phyloP scores from a whole-genome alignment of 2,329 filamentous ascomycete species.

The Cytospora mali region DNA sequence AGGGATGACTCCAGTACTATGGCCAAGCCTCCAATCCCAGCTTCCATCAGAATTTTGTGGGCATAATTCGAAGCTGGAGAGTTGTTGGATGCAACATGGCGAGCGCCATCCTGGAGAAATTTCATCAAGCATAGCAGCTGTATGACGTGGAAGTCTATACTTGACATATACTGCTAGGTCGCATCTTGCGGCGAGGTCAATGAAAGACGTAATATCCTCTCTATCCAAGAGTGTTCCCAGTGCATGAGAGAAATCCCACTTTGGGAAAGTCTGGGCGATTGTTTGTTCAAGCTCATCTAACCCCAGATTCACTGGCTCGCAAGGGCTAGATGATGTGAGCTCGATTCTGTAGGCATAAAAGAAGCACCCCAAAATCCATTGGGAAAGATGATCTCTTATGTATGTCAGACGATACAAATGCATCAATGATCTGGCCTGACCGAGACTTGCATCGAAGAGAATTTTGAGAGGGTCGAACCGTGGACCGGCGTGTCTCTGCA shows the following conservation, averaged over 20 bases:
- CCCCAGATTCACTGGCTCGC: neutral
- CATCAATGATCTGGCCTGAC: conserved; percentile 10
- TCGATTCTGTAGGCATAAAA: conserved; percentile 11
- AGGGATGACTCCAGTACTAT: too few species aligned
- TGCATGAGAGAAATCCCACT: conserved; percentile 8
- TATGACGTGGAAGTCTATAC: neutral
- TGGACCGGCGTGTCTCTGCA: neutral
- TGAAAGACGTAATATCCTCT: neutral
- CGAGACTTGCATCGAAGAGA: conserved; percentile 12
- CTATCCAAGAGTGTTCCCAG: neutral
- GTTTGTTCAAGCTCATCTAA: conserved; percentile 11
- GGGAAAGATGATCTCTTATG: neutral
- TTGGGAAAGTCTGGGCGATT: neutral
- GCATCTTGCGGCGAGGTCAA: neutral
- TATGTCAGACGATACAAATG: conserved; percentile 10
- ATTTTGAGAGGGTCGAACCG: conserved; percentile 4
- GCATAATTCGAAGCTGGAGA: conserved; percentile 3
- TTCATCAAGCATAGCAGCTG: neutral
- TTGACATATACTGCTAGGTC: conserved; percentile 7
- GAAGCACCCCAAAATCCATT: conserved; percentile 12
- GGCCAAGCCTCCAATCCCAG: too few species aligned
- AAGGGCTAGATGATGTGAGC: neutral
- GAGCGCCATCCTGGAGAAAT: conserved; percentile 5
- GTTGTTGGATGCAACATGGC: neutral
- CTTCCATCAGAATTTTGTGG: too few species aligned